A percentile compares a stretch with the other conserved stretches of the same genome.
Evolutionary conservation across 805 yeast species (phyloP).

Genomic region (Cyberlindnera mississippiensis): DNA sequence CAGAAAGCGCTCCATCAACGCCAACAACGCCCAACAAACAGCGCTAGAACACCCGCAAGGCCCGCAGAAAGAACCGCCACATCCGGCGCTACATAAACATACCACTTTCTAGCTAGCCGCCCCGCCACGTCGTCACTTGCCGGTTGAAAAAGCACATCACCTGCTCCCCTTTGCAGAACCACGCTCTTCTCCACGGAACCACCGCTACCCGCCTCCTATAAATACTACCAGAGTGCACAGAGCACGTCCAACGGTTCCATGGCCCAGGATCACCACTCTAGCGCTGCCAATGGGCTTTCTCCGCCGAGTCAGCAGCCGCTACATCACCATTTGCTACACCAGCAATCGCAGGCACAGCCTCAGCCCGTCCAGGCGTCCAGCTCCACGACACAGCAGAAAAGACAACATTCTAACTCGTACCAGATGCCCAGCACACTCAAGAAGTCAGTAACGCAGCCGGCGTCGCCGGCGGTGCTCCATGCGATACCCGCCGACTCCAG

Average conservation of each 20-base stretch:
- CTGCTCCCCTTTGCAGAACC: background rate
- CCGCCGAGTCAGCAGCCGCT: background rate
- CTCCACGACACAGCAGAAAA: conserved; percentile 16
- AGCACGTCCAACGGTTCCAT: background rate
- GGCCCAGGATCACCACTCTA: background rate
- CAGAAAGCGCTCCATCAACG: no score
- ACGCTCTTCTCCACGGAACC: background rate
- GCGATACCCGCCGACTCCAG: conserved; percentile 9
- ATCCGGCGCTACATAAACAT: no score
- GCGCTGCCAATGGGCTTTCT: background rate
- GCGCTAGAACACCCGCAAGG: no score
- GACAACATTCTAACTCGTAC: conserved; percentile 24
- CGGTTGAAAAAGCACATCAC: background rate
- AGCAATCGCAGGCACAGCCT: conserved; percentile 6
- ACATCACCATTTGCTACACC: conserved; percentile 1
- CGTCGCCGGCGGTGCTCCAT: conserved; percentile 6
- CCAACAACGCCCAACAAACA: no score
- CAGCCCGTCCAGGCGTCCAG: background rate
- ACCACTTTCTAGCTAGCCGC: no score
- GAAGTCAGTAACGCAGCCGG: conserved; percentile 15
- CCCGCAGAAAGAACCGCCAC: no score
- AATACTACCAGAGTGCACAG: background rate
- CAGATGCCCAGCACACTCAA: conserved; percentile 16
- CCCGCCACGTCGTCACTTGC: background rate
- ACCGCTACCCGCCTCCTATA: background rate